Percentiles rank a stretch among this genome's conserved stretches.
These are phyloP conservation scores for Solanum etuberosum DNA, from an alignment of 257 asterid species.

Conservation along the genomic window DNA sequence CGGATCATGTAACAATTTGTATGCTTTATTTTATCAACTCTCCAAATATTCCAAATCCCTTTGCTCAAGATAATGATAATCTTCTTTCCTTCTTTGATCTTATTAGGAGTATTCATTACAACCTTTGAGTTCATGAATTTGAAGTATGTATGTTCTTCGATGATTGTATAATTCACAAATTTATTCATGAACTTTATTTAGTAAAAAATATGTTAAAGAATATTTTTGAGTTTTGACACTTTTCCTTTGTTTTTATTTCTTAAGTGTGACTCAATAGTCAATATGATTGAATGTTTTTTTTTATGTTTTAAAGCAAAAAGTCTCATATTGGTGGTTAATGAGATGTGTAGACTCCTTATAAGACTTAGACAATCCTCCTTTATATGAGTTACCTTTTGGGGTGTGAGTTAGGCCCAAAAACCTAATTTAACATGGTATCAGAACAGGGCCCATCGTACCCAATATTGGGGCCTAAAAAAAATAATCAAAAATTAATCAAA, in stretches of 20 bases:
- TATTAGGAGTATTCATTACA: not conserved
- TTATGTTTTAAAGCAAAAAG: too few species aligned
- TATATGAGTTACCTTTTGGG: too few species aligned
- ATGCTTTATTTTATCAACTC: fast-evolving
- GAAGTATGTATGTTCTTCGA: not conserved
- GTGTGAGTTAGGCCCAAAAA: too few species aligned
- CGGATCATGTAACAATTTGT: not conserved
- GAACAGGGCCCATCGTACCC: too few species aligned
- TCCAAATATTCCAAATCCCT: not conserved
- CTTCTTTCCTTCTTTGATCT: not conserved
- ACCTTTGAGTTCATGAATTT: not conserved
- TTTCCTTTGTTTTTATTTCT: not conserved
- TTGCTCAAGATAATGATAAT: not conserved
- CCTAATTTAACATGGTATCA: too few species aligned
- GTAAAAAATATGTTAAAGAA: not conserved
- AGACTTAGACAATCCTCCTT: too few species aligned
- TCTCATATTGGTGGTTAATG: too few species aligned
- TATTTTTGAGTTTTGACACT: not conserved
- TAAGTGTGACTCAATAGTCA: not conserved
- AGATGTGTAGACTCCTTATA: too few species aligned
- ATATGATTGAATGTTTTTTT: too few species aligned
- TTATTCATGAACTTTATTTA: not conserved
- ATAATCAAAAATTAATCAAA: too few species aligned
- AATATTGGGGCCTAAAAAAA: too few species aligned
- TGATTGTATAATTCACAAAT: not conserved